Percentiles rank a stretch among this genome's conserved stretches.
Evolutionary conservation across 805 yeast species (phyloP).

Genomic region (Saturnispora serradocipensis): DNA sequence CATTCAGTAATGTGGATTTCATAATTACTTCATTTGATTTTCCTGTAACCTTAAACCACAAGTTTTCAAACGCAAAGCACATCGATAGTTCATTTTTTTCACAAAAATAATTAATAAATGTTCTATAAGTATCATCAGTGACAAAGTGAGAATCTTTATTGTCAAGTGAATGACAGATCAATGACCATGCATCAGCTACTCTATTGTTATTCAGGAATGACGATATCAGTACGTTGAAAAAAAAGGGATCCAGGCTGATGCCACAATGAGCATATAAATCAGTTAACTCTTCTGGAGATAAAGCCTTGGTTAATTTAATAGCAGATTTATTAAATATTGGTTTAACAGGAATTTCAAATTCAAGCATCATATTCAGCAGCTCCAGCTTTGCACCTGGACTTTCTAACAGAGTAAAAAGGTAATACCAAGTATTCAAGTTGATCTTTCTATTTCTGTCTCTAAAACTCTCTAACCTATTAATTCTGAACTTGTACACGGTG

Average conservation of each 20-base stretch:
- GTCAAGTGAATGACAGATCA: conserved; percentile 6
- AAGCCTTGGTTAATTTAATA: conserved; percentile 11
- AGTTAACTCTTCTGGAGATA: conserved; percentile 14
- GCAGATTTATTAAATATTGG: conserved; percentile 20
- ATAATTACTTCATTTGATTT: conserved; percentile 11
- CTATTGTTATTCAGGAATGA: conserved; percentile 14
- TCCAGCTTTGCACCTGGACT: conserved; percentile 13
- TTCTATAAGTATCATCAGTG: conserved; percentile 16
- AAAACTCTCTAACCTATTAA: conserved; percentile 16
- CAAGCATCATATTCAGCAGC: conserved; percentile 19
- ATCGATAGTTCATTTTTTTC: conserved; percentile 15
- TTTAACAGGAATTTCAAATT: conserved; percentile 13
- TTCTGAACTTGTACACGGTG: conserved; percentile 13
- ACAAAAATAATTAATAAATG: conserved; percentile 18
- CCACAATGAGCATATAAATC: conserved; percentile 13
- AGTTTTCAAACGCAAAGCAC: conserved; percentile 20
- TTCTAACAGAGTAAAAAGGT: conserved; percentile 16
- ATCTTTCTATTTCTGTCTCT: conserved; percentile 11
- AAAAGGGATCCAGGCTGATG: conserved; percentile 8
- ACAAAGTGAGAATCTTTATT: conserved; percentile 3
- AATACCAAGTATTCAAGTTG: conserved; percentile 25
- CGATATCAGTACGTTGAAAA: conserved; percentile 18
- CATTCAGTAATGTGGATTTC: conserved; percentile 15
- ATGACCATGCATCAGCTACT: conserved; percentile 16
- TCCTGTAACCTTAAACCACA: conserved; percentile 14